These are phyloP conservation scores for Combretum micranthum DNA, from an alignment of 345 rosid genomes.

Conservation along the genomic window DNA sequence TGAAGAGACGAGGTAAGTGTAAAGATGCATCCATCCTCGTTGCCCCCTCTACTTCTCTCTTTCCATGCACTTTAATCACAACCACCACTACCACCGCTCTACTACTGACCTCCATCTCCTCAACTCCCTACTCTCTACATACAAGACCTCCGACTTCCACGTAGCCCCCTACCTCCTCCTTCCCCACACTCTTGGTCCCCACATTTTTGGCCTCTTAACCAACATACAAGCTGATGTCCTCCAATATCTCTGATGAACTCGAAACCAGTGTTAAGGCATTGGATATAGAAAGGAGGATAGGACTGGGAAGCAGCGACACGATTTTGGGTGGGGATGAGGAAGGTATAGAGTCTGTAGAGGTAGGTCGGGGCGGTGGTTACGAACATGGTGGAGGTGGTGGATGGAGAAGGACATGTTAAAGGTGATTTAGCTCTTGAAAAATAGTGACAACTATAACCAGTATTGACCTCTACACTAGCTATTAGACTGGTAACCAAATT, in stretches of 20 bases:
- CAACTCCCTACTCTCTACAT: conserved; percentile 13
- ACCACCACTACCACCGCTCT: conserved; percentile 26
- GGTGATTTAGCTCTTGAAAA: no score
- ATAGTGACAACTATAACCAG: no score
- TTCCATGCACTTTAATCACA: not conserved
- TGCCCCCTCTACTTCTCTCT: conserved; percentile 42
- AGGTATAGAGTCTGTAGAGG: conserved; percentile 29
- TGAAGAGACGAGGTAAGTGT: no score
- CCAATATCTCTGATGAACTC: conserved; percentile 18
- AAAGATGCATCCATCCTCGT: conserved; percentile 42
- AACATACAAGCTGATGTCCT: conserved; percentile 33
- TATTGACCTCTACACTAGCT: no score
- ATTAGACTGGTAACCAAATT: no score
- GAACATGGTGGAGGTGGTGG: conserved; percentile 82
- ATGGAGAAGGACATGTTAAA: conserved; percentile 37
- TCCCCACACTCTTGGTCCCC: conserved; percentile 13
- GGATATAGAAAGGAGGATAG: conserved; percentile 17
- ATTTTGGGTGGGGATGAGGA: not conserved
- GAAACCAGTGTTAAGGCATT: conserved; percentile 32
- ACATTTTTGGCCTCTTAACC: conserved; percentile 41
- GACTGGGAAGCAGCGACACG: not conserved
- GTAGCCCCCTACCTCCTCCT: conserved; percentile 61
- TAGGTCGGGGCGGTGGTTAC: conserved; percentile 52
- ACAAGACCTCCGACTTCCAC: conserved; percentile 39
- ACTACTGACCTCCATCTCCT: conserved; percentile 15